phyloP scores from a whole-genome alignment of 1,284 basidiomycete species.

The Moniliella sp. region DNA sequence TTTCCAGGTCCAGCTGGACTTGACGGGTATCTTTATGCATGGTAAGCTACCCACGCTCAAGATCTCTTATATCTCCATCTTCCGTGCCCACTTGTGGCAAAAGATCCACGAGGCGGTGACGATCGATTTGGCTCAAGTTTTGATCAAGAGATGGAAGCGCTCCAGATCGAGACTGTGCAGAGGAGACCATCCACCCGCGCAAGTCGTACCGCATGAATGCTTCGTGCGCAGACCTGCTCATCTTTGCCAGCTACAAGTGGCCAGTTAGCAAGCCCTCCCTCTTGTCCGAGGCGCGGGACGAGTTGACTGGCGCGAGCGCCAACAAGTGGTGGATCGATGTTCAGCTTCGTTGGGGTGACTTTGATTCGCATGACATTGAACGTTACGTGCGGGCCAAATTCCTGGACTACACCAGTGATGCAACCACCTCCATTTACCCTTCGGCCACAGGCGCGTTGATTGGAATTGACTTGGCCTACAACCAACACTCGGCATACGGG shows the following conservation, averaged over 20 bases:
- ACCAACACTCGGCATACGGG: conserved; percentile 93
- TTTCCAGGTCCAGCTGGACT: conserved; percentile 95
- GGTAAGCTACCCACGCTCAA: conserved; percentile 75
- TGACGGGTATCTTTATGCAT: conserved; percentile 69
- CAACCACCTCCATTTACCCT: conserved; percentile 75
- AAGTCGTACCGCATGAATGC: conserved; percentile 99
- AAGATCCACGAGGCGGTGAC: conserved; percentile 53
- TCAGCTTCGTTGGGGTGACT: conserved; percentile 90
- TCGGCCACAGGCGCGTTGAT: conserved; percentile 95
- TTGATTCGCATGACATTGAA: conserved; percentile 58
- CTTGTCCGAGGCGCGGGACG: conserved; percentile 84
- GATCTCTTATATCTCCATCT: conserved; percentile 74
- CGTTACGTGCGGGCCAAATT: conserved; percentile 94
- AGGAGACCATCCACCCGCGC: conserved; percentile 91
- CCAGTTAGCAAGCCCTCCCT: conserved; percentile 89
- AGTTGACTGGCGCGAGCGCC: conserved; percentile 82
- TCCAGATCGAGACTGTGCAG: conserved; percentile 98
- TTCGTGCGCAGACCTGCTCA: conserved; percentile 67
- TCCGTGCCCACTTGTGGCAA: conserved; percentile 99
- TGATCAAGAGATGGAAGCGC: conserved; percentile 95
- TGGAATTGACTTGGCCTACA: conserved; percentile 92
- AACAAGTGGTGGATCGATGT: conserved; percentile 99
- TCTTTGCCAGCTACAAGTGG: conserved; percentile 81
- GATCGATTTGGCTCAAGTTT: conserved; percentile 87
- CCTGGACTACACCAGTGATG: conserved; percentile 57